phyloP scores from a whole-genome alignment of 345 rosid genomes.

The Draba incana region DNA sequence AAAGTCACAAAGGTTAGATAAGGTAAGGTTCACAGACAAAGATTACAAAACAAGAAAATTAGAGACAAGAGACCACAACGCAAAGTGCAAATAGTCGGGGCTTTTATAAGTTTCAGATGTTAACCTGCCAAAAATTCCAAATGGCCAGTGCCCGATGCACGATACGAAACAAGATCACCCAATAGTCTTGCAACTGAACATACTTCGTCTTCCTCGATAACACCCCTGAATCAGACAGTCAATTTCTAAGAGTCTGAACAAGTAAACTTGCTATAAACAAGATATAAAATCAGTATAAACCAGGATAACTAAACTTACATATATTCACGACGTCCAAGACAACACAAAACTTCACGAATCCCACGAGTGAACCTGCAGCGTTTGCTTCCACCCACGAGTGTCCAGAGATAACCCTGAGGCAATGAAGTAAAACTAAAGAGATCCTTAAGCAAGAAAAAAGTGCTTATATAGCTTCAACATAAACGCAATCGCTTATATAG shows the following conservation, averaged over 20 bases:
- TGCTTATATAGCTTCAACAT: too few relatives aligned
- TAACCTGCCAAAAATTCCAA: constrained; percentile 88
- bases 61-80: background rate
- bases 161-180: constrained; percentile 93
- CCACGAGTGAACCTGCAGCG: constrained; percentile 61
- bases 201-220: constrained; percentile 83
- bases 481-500: too few relatives aligned
- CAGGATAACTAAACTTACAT: constrained; percentile 53
- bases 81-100: background rate
- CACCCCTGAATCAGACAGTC: constrained; percentile 52
- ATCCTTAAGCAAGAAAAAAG: constrained; percentile 33
- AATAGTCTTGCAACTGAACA: constrained; percentile 77
- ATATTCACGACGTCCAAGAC: constrained; percentile 79
- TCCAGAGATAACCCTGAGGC: constrained; percentile 52
- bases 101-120: constrained; percentile 14
- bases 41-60: background rate
- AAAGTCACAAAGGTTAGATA: constrained; percentile 17
- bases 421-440: constrained; percentile 26
- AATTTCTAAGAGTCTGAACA: too few relatives aligned
- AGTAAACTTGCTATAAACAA: too few relatives aligned
- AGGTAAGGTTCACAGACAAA: constrained; percentile 14
- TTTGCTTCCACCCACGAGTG: constrained; percentile 56
- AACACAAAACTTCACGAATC: constrained; percentile 92
- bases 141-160: constrained; percentile 93
- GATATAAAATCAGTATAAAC: background rate